Conservation (phyloP, 139 green algal genomes). For the Chlorella sp. region DNA sequence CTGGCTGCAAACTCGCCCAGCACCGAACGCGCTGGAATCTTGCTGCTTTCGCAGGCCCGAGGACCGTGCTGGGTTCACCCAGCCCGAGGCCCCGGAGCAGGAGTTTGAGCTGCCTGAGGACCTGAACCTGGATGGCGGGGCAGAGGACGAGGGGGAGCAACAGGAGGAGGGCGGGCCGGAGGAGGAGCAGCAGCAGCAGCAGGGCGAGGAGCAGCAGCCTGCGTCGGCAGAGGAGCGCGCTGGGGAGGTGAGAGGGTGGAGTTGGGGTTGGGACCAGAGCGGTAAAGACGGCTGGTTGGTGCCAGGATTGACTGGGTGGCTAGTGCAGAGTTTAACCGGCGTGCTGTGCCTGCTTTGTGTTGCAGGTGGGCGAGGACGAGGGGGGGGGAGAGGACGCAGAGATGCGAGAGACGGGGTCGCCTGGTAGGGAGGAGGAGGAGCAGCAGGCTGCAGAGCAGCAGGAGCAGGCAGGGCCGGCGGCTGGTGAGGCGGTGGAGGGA, state of each 20-base stretch:
- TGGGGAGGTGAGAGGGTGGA: neutral
- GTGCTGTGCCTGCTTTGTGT: too few relatives aligned
- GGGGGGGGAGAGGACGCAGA: neutral
- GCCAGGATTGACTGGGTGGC: too few relatives aligned
- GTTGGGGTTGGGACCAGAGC: too few relatives aligned
- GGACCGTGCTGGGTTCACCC: constrained; percentile 71
- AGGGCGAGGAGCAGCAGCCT: constrained; percentile 21
- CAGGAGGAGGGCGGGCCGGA: constrained; percentile 15
- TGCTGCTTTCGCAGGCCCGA: constrained; percentile 55
- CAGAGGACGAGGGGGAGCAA: constrained; percentile 26
- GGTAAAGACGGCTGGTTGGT: too few relatives aligned
- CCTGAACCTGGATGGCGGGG: constrained; percentile 81
- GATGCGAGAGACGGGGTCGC: neutral
- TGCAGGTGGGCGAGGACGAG: constrained; percentile 15
- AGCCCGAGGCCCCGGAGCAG: constrained; percentile 57
- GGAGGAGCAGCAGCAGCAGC: constrained; percentile 29
- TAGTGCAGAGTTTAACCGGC: too few relatives aligned
- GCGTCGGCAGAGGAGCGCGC: neutral
- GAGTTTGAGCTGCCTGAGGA: constrained; percentile 83
- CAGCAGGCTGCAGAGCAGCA: constrained; percentile 7
- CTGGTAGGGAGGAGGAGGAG: neutral
- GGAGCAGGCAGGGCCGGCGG: neutral
- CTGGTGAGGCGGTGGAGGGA: constrained; percentile 11
- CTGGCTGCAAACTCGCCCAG: too few relatives aligned
- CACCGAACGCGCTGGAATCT: neutral